Evolutionary conservation across 352 stramenopile species (phyloP), one percentile per base, ranked within the genome.

Genomic region (Phytophthora hibernalis): DNA sequence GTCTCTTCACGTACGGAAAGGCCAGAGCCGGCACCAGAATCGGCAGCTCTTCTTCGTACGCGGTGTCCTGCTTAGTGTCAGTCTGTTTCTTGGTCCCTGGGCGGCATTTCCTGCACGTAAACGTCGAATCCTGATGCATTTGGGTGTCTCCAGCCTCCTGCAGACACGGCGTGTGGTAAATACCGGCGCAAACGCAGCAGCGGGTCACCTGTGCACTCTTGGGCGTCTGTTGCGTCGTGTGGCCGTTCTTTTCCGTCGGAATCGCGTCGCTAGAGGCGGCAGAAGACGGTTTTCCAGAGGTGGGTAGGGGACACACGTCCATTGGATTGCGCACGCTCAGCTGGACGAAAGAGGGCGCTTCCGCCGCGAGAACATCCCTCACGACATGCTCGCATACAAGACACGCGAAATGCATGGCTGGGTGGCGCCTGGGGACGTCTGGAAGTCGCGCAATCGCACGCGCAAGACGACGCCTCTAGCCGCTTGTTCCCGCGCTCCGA

Each of bases 151-250:
- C 33, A 31, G 63, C n/a, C 13, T 59, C 61, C 28, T 50, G 20
- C 30, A 82, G 48, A 40, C 80, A 89, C 38, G 61, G 38, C 2
- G 61, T 43, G 68, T 89, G 80, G 61, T 80, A 89, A 38, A 79
- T 71, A 5, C 80, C 80, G 11, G 70, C 70, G 31, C 80, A 89
- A 11, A 48, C 59, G 22, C 12, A 30, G 48, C 80, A 89, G 2
- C 66, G 66, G 50, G 70, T 38, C 28, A 77, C 49, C 8, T 65
- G 42, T 7, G 43, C 48, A n/a, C 45, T 65, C 21, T 50, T 22
- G 12, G 0, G 12, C 11, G 30, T 54, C 1, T 21, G 12, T 13
- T 15, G 10, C 18, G 12, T 44, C 21, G 15, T 37, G n/a, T 54
- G 20, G 0, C 11, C 50, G 2, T 7, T 5, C 40, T 53, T 51